A percentile compares a stretch with the other conserved stretches of the same genome.
Evolutionary conservation across 768 basidiomycete genomes (phyloP).

Genomic region (Nidularia pulvinata): DNA sequence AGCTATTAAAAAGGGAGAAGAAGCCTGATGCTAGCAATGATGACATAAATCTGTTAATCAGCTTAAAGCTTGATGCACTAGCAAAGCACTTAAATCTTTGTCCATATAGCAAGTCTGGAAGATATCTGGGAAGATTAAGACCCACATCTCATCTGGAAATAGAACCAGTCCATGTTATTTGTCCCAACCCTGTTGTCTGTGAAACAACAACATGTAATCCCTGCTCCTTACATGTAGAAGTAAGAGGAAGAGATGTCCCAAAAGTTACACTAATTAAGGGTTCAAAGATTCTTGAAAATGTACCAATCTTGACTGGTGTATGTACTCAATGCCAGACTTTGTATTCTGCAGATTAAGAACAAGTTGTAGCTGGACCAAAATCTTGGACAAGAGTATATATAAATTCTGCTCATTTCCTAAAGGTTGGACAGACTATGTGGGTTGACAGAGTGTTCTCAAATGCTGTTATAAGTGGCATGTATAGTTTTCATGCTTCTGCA

Average conservation of each 20-base stretch:
- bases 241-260: background rate
- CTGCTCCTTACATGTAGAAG: background rate
- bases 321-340: background rate
- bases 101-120: background rate
- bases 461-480: background rate
- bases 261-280: background rate
- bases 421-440: background rate
- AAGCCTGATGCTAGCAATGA: background rate
- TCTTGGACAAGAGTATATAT: background rate
- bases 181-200: background rate
- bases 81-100: background rate
- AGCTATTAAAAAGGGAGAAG: background rate
- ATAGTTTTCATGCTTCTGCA: background rate
- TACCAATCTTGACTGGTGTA: background rate
- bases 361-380: background rate
- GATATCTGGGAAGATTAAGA: background rate
- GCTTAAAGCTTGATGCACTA: background rate
- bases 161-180: background rate
- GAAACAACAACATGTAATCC: background rate
- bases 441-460: background rate
- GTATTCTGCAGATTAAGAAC: background rate
- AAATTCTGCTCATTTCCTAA: background rate
- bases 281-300: background rate
- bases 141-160: background rate
- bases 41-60: background rate